Evolutionary conservation across 108 stramenopile genomes (phyloP).

Genomic region (Skeletonema menzelii): DNA sequence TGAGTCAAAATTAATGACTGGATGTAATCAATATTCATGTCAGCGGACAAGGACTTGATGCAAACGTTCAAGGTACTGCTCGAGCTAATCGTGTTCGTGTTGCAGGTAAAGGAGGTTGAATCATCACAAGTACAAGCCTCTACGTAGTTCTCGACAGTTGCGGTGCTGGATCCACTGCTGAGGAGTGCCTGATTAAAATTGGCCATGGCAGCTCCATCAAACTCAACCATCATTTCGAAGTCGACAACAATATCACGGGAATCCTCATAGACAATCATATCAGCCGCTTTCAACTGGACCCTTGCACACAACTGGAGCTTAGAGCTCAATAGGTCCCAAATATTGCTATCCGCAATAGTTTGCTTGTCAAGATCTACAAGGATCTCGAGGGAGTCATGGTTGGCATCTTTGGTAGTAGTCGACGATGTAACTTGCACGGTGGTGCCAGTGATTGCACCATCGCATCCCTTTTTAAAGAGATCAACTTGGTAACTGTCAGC

Average conservation of each 20-base stretch:
- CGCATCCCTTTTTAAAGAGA: conserved; percentile 29
- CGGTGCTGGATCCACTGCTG: neutral
- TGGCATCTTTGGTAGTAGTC: conserved; percentile 7
- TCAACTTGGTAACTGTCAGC: neutral
- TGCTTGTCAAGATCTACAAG: conserved; percentile 18
- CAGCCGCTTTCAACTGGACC: conserved; percentile 18
- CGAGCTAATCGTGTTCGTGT: conserved; percentile 3
- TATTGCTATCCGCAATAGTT: conserved; percentile 17
- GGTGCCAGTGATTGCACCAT: conserved; percentile 17
- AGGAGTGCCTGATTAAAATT: too few relatives aligned
- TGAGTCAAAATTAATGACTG: conserved; percentile 6
- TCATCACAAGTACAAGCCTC: conserved; percentile 30
- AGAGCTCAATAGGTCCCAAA: conserved; percentile 9
- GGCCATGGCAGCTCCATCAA: too few relatives aligned
- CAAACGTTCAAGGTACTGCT: conserved; percentile 24
- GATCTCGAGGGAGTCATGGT: conserved; percentile 24
- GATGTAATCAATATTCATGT: conserved; percentile 14
- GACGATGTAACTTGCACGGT: neutral
- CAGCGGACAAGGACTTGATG: conserved; percentile 6
- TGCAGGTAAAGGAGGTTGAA: conserved; percentile 20
- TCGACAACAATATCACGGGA: neutral
- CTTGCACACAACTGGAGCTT: conserved; percentile 26
- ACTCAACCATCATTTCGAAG: too few relatives aligned
- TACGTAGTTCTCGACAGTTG: conserved; percentile 20
- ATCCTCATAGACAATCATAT: conserved; percentile 28